phyloP scores from a whole-genome alignment of 2,329 filamentous ascomycete species.

The Aspergillus bombycis region DNA sequence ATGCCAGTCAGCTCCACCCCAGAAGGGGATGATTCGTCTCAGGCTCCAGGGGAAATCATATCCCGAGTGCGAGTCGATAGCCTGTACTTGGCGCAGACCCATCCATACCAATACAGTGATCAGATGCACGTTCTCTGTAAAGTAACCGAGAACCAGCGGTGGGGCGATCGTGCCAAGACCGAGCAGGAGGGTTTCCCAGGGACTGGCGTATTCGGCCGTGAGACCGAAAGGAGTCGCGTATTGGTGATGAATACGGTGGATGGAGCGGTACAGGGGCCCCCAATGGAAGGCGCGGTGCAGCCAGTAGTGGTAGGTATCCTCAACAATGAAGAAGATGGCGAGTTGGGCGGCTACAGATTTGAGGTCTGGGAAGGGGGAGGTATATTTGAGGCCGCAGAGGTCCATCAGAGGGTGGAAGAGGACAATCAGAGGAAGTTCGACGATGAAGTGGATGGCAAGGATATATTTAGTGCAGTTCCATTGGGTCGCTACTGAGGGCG shows the following conservation, averaged over 20 bases:
- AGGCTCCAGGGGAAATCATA: slow-evolving; percentile 98
- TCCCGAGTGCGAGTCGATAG: slow-evolving; percentile 92
- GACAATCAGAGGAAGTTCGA: slow-evolving; percentile 89
- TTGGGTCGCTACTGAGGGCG: slow-evolving; percentile 77
- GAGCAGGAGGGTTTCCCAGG: slow-evolving; percentile 91
- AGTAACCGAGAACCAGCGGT: slow-evolving; percentile 75
- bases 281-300: slow-evolving; percentile 88
- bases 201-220: slow-evolving; percentile 93
- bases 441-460: slow-evolving; percentile 90
- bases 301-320: slow-evolving; percentile 98
- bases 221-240: slow-evolving; percentile 95
- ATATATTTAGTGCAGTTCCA: slow-evolving; percentile 90
- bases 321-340: slow-evolving; percentile 85
- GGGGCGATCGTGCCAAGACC: slow-evolving; percentile 80
- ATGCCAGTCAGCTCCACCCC: slow-evolving; percentile 93
- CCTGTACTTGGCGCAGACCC: slow-evolving; percentile 84
- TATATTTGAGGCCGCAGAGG: slow-evolving; percentile 82
- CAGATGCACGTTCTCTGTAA: slow-evolving; percentile 86
- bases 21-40: slow-evolving; percentile 84
- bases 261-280: slow-evolving; percentile 87
- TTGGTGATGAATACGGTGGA: slow-evolving; percentile 98
- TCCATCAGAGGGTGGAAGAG: slow-evolving; percentile 95
- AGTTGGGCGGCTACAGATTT: slow-evolving; percentile 87
- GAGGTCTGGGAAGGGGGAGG: slow-evolving; percentile 80
- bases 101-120: slow-evolving; percentile 98